Base-by-base conservation (phyloP, 768 basidiomycete genomes). In the Panellus pusillus region DNA sequence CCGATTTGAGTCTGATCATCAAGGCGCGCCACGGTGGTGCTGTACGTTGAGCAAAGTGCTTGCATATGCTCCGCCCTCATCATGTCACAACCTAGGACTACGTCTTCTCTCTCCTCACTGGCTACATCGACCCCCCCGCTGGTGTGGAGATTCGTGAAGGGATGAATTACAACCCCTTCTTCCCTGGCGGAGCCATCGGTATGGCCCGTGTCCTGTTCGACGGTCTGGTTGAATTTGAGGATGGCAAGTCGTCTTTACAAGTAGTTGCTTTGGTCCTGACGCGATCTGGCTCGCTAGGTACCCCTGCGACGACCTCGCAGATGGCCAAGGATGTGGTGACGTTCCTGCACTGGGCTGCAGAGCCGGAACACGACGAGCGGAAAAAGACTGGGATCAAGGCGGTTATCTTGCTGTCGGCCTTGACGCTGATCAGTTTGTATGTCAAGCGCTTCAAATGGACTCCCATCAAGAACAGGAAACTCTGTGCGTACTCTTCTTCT, bases 281-380 rank as follows among this genome's bases (percentile, higher is more conserved):
- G 13, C 57, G 6, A 58, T 47, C 3, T 24, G 24, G 24, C 18
- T 55, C 42, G 38, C 43, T 48, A 93, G 91, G 90, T 44, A 98
- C 97, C 4, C 94, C 97, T 13, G 92, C 96, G 12, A 99, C 97
- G 44, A 87, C 93, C 6, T 91, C 93, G 6, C 97, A 99, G 71
- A 95, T 99, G 96, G 96, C 97, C 63, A 99, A 98, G 80, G 97
- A 99, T 67, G 94, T 99, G 49, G 83, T 83, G 42, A 92, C 90
- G 2, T 98, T 98, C 87, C 75, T 98, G 45, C 85, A 84, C 74
- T 98, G 95, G 95, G 92, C 96, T 15, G 84, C 97, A 52, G 97
- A 99, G 71, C 97, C 97, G 28, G 97, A 99, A 70, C 91, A 95
- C 65, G 97, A 99, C 67, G 89, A 95, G 69, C 81, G 97, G 70